Conservation (phyloP, 768 basidiomycete species). For the Zangia roseola region DNA sequence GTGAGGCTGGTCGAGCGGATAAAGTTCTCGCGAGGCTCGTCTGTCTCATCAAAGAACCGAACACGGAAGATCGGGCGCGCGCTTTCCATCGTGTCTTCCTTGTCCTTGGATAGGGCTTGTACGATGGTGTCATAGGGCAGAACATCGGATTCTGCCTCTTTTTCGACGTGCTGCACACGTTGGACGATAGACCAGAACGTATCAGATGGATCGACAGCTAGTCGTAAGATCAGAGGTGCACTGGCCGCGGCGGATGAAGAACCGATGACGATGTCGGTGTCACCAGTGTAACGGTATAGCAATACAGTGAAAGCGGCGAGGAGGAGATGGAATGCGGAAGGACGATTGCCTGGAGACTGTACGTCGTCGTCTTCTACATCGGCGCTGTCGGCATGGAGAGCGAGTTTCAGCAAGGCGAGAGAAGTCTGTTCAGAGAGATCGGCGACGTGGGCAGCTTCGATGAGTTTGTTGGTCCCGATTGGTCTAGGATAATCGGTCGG, state of each 20-base stretch:
- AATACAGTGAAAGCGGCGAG: constrained; percentile 90
- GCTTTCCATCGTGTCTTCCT: constrained; percentile 53
- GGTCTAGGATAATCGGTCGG: constrained; percentile 96
- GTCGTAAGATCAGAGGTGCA: constrained; percentile 80
- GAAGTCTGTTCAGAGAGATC: constrained; percentile 74
- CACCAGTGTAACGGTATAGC: constrained; percentile 92
- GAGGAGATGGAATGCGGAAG: constrained; percentile 89
- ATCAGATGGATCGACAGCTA: constrained; percentile 81
- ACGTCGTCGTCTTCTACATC: constrained; percentile 50
- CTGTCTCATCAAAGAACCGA: constrained; percentile 94
- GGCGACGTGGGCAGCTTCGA: constrained; percentile 79
- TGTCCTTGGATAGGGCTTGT: constrained; percentile 62
- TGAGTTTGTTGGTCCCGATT: constrained; percentile 65
- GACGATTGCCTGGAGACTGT: constrained; percentile 37
- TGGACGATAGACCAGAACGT: constrained; percentile 87
- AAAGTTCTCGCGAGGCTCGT: constrained; percentile 68
- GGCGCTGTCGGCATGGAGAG: constrained; percentile 62
- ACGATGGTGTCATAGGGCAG: constrained; percentile 80
- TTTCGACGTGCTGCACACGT: constrained; percentile 81
- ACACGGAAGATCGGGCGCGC: constrained; percentile 79
- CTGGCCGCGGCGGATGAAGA: constrained; percentile 75
- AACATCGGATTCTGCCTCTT: constrained; percentile 76
- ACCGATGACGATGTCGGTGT: constrained; percentile 90
- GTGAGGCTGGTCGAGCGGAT: constrained; percentile 78
- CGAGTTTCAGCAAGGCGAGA: constrained; percentile 79